Base-by-base conservation (phyloP, 2,329 filamentous ascomycete genomes). In the Alternaria hordeiaustralica region DNA sequence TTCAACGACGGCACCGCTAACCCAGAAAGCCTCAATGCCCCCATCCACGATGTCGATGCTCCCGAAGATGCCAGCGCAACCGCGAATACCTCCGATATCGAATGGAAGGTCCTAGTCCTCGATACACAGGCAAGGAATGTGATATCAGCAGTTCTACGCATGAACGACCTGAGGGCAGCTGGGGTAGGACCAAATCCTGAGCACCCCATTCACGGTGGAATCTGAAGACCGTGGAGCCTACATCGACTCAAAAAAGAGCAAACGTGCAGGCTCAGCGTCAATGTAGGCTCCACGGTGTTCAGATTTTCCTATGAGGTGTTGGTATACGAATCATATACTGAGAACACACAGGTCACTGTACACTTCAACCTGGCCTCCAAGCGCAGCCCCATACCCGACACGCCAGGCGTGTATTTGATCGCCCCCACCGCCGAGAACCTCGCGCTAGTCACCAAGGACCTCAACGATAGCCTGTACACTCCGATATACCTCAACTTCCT, bases 401-500 rank as follows among this genome's bases (percentile, higher is more conserved):
- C 75, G 2, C 95, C 96, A 5, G 96, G 96, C 65, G 90, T 99
- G 65, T 99, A 99, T 78, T 87, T 99, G n/a, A 87, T 99, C 74
- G 95, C 99, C 75, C 96, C 96, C 15, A 97, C 89, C 11, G 79
- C 88, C 10, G 85, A 89, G 64, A 98, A 98, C 78, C 86, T 97
- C 53, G 87, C 94, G 75, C 85, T 87, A 49, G 95, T 99, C 64
- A 96, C 94, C 12, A 88, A 85, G 69, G 96, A 99, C 78, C 88
- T 99, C 13, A 88, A 94, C 66, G 92, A 91, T 67, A 92, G 90
- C 51, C 87, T 99, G 26, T 99, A 99, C 81, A 75, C 64, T 25
- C 94, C 95, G 0, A 95, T 95, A 66, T 96, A 98, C 78, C 89
- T 99, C 82, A 99, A 99, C 84, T 97, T 99, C 80, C 88, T 98